These are phyloP conservation scores for Akebia trifoliata DNA, from an alignment of 164 flowering plant genomes.

Conservation along the genomic window DNA sequence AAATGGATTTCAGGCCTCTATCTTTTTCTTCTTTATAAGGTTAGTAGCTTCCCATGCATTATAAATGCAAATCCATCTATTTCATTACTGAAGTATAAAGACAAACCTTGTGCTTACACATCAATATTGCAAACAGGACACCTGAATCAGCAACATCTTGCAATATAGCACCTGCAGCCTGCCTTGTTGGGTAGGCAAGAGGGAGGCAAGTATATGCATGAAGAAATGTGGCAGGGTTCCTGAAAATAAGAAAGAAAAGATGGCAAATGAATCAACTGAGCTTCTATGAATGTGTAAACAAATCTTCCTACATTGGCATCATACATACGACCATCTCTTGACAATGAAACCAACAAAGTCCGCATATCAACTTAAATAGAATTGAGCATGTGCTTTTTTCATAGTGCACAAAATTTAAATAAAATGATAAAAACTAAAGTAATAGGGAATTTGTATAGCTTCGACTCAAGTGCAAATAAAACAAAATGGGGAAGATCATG, in stretches of 20 bases:
- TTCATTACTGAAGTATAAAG: background rate
- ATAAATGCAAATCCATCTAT: background rate
- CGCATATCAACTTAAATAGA: background rate
- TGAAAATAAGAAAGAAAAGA: constrained; percentile 6
- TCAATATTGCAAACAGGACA: constrained; percentile 88
- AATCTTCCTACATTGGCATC: background rate
- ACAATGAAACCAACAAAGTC: background rate
- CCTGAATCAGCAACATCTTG: constrained; percentile 99
- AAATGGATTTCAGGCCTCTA: background rate
- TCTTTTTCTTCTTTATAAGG: background rate
- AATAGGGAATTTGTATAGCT: no score
- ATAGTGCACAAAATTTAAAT: background rate
- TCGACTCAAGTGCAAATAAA: no score
- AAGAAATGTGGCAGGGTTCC: constrained; percentile 33
- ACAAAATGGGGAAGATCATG: no score
- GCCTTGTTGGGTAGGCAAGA: constrained; percentile 64
- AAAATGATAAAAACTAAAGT: no score
- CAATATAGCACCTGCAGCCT: constrained; percentile 96
- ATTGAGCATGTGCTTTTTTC: background rate
- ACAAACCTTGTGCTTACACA: constrained; percentile 92
- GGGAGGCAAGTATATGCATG: constrained; percentile 39
- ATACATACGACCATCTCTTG: background rate
- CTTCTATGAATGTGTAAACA: background rate
- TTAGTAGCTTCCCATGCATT: background rate
- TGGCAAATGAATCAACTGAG: background rate